Percentiles rank a stretch among this genome's conserved stretches.
These are phyloP conservation scores for Elaeis guineensis DNA, from an alignment of 176 grass and related monocot species.

Conservation along the genomic window DNA sequence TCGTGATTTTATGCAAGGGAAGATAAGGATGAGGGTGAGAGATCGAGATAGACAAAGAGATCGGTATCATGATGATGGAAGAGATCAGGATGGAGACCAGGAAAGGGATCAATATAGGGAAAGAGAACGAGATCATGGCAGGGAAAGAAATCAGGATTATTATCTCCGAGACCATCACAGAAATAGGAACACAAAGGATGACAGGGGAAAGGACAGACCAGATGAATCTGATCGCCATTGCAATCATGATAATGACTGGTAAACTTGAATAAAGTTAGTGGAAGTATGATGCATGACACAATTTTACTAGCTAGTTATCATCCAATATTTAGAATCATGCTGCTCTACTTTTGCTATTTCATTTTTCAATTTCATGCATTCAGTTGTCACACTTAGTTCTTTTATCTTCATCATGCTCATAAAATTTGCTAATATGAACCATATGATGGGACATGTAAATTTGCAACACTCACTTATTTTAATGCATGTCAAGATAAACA, in stretches of 20 bases:
- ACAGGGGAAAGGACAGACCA: conserved; percentile 2
- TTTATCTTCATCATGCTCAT: too few relatives aligned
- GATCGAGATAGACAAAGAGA: conserved; percentile 3
- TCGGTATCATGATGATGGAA: not conserved
- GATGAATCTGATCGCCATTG: conserved; percentile 1
- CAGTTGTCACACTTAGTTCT: too few relatives aligned
- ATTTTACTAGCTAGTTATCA: too few relatives aligned
- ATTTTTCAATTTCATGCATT: too few relatives aligned
- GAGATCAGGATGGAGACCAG: conserved; percentile 4
- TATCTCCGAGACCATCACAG: conserved; percentile 9
- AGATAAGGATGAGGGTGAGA: conserved; percentile 2
- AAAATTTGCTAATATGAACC: too few relatives aligned
- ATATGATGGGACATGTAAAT: too few relatives aligned
- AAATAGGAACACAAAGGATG: conserved; percentile 10
- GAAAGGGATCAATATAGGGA: not conserved
- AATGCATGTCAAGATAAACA: too few relatives aligned
- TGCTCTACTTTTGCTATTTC: too few relatives aligned
- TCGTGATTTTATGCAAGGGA: not conserved
- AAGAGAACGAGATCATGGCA: conserved; percentile 16
- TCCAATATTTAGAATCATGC: too few relatives aligned
- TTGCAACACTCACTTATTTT: too few relatives aligned
- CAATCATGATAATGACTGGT: conserved; percentile 8
- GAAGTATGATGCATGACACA: too few relatives aligned
- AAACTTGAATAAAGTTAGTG: not conserved
- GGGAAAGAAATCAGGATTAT: not conserved